Conservation (phyloP, 345 rosid genomes). For the Linum lewisii region DNA sequence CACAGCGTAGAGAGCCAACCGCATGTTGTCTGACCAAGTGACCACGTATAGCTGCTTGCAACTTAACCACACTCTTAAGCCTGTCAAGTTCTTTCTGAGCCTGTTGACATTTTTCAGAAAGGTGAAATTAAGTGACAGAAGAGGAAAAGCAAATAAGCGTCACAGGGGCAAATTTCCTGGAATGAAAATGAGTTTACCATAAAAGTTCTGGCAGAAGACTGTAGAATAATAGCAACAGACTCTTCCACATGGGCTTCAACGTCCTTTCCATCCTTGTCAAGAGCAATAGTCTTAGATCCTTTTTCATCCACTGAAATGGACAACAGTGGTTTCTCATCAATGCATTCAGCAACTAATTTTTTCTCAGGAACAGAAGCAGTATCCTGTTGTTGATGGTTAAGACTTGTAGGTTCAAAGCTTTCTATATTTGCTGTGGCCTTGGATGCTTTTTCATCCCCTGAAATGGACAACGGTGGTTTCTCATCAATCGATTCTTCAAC, state of each 20-base stretch:
- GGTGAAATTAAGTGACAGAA: background rate
- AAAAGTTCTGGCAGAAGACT: constrained; percentile 46
- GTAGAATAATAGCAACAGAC: constrained; percentile 39
- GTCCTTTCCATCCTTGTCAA: constrained; percentile 19
- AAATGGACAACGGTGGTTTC: constrained; percentile 26
- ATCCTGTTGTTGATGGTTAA: constrained; percentile 22
- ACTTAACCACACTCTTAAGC: constrained; percentile 59
- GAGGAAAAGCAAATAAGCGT: background rate
- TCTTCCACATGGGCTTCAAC: constrained; percentile 28
- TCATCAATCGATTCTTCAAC: constrained; percentile 27
- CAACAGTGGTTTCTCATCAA: background rate
- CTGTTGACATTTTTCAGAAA: constrained; percentile 24
- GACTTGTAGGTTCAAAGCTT: constrained; percentile 28
- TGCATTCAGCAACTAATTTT: background rate
- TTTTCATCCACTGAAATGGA: constrained; percentile 17
- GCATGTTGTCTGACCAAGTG: constrained; percentile 87
- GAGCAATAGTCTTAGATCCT: constrained; percentile 18
- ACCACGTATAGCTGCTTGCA: constrained; percentile 94
- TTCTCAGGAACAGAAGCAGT: background rate
- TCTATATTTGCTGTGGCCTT: constrained; percentile 31
- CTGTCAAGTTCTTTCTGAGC: constrained; percentile 52
- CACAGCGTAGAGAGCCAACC: constrained; percentile 71
- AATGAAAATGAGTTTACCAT: constrained; percentile 30
- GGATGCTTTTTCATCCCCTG: constrained; percentile 20
- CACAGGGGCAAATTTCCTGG: background rate